A percentile compares a stretch with the other conserved stretches of the same genome.
Evolutionary conservation across 768 basidiomycete genomes (phyloP).

Genomic region (Trametes gibbosa): DNA sequence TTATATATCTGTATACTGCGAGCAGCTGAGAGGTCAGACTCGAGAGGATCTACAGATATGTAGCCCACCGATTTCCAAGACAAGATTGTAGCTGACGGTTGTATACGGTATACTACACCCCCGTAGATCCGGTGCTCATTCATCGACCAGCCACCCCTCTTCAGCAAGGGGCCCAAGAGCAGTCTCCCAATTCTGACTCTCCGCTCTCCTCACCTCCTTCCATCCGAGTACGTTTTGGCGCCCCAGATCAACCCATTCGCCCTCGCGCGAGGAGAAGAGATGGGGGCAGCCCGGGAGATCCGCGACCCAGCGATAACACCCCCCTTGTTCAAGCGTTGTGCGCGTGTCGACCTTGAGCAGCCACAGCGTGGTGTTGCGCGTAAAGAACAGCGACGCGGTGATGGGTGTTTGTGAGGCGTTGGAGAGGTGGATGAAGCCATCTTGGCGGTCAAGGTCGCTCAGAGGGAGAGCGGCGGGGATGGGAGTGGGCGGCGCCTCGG

Average conservation of each 20-base stretch:
- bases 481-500: conserved; percentile 39
- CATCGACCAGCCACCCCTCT: conserved; percentile 25
- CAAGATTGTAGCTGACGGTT: too few relatives aligned
- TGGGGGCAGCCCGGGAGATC: conserved; percentile 21
- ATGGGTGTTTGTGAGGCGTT: conserved; percentile 35
- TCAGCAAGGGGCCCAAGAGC: conserved; percentile 18
- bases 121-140: not conserved
- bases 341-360: conserved; percentile 28
- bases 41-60: too few relatives aligned
- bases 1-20: too few relatives aligned
- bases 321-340: conserved; percentile 18
- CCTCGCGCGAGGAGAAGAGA: conserved; percentile 23
- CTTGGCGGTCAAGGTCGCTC: conserved; percentile 38
- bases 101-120: too few relatives aligned
- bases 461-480: conserved; percentile 36
- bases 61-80: too few relatives aligned
- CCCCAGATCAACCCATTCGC: conserved; percentile 27
- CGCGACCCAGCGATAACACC: conserved; percentile 30
- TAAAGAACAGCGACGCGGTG: conserved; percentile 42
- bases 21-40: too few relatives aligned
- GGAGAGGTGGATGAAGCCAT: conserved; percentile 50
- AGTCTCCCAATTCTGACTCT: conserved; percentile 24
- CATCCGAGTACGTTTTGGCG: conserved; percentile 21
- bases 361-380: conserved; percentile 23
- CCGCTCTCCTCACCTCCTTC: conserved; percentile 15